Conservation (phyloP, 2,329 filamentous ascomycete species). For the Westerdykella sp. region DNA sequence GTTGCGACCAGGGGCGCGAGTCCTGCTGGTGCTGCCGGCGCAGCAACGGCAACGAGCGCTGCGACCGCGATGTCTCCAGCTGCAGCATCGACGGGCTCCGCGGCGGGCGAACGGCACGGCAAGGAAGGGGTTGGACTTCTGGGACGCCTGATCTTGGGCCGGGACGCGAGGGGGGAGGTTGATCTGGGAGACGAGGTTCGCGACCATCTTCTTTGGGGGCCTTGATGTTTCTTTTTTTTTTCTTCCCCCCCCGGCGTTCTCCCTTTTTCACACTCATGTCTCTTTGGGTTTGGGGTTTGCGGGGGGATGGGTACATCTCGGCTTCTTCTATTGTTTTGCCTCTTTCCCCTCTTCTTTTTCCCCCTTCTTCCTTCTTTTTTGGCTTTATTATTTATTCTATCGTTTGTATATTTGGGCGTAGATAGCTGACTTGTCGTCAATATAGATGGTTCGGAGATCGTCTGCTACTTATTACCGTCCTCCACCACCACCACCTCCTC, state of each 20-base stretch:
- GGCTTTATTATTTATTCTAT: neutral
- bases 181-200: conserved; percentile 36
- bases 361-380: neutral
- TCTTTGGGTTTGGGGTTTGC: too few species aligned
- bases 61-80: conserved; percentile 4
- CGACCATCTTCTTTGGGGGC: conserved; percentile 41
- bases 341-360: conserved; percentile 2
- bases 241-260: conserved; percentile 27
- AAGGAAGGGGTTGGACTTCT: conserved; percentile 14
- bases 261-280: too few species aligned
- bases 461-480: too few species aligned
- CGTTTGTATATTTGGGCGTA: neutral
- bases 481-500: too few species aligned
- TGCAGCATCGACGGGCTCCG: neutral
- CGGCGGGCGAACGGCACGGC: neutral
- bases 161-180: neutral
- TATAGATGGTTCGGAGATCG: too few species aligned
- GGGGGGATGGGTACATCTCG: conserved; percentile 8
- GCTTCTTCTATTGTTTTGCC: too few species aligned
- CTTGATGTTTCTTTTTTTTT: conserved; percentile 20
- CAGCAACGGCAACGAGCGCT: conserved; percentile 4
- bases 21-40: conserved; percentile 21
- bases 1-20: conserved; percentile 29
- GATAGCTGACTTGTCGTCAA: too few species aligned
- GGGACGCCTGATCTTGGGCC: conserved; percentile 13